A percentile compares a stretch with the other conserved stretches of the same genome.
Conservation (phyloP, 805 yeast species). For the Candida xyloterini region DNA sequence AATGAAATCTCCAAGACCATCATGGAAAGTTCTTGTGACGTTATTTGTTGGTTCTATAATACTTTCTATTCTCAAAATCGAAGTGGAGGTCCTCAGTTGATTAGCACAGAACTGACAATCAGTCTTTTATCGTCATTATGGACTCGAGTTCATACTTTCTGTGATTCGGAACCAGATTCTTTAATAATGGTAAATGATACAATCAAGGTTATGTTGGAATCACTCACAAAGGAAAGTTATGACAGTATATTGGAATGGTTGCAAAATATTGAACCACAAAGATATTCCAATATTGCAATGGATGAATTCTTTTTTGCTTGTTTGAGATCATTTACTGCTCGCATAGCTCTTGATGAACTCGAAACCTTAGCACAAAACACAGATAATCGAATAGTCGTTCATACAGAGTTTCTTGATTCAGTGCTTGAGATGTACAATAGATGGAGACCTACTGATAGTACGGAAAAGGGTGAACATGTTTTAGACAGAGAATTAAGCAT, state of each 20-base stretch:
- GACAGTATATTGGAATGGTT: slow-evolving; percentile 15
- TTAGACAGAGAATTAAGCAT: slow-evolving; percentile 19
- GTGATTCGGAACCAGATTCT: slow-evolving; percentile 2
- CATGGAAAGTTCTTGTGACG: slow-evolving; percentile 12
- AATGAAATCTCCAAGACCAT: neutral
- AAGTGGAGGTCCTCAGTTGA: slow-evolving; percentile 4
- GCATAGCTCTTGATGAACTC: slow-evolving; percentile 17
- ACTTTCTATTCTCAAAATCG: slow-evolving; percentile 11
- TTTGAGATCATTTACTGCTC: slow-evolving; percentile 15
- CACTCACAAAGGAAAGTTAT: slow-evolving; percentile 7
- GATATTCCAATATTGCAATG: slow-evolving; percentile 1
- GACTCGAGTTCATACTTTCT: slow-evolving; percentile 8
- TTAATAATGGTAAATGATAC: slow-evolving; percentile 6
- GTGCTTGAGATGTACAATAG: slow-evolving; percentile 15
- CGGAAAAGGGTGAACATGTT: slow-evolving; percentile 15
- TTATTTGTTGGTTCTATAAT: slow-evolving; percentile 17
- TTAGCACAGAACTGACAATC: slow-evolving; percentile 9
- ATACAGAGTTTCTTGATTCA: slow-evolving; percentile 5
- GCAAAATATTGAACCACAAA: slow-evolving; percentile 11
- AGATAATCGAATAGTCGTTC: neutral
- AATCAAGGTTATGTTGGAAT: slow-evolving; percentile 12
- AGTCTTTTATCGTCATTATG: slow-evolving; percentile 15
- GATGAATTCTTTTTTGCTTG: slow-evolving; percentile 13
- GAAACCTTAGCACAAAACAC: slow-evolving; percentile 7
- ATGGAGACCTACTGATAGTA: slow-evolving; percentile 18